Percentiles rank a stretch among this genome's conserved stretches.
Evolutionary conservation across 352 stramenopile species (phyloP).

Genomic region (Pythium pyrilobum): DNA sequence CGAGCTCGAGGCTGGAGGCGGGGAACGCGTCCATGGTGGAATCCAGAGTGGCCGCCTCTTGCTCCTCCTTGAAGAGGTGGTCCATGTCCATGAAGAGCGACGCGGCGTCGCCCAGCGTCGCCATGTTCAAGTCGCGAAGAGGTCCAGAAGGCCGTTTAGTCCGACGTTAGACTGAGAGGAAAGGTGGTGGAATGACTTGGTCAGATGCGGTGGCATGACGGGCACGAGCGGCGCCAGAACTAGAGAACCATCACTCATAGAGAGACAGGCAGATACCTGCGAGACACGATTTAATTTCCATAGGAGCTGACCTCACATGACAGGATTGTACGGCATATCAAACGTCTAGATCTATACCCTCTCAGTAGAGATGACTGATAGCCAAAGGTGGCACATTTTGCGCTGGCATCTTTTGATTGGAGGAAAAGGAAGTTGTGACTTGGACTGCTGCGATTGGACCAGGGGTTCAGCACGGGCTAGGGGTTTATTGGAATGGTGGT

Average conservation of each 20-base stretch:
- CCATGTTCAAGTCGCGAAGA: background rate
- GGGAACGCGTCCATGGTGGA: slow-evolving; percentile 12
- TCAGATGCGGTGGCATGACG: too few relatives aligned
- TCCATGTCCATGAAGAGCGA: slow-evolving; percentile 42
- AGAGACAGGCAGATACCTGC: background rate
- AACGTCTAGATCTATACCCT: slow-evolving; percentile 5
- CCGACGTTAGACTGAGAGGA: too few relatives aligned
- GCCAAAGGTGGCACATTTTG: slow-evolving; percentile 18
- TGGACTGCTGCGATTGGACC: slow-evolving; percentile 19
- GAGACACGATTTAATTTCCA: too few relatives aligned
- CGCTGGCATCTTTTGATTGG: slow-evolving; percentile 54
- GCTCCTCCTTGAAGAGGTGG: slow-evolving; percentile 32
- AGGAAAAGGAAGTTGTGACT: slow-evolving; percentile 21
- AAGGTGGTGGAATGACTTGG: too few relatives aligned
- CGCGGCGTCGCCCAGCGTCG: slow-evolving; percentile 11
- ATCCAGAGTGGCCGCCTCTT: slow-evolving; percentile 27
- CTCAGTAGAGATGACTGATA: background rate
- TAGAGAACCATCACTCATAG: too few relatives aligned
- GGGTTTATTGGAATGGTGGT: slow-evolving; percentile 13
- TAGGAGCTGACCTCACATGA: too few relatives aligned
- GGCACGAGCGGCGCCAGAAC: too few relatives aligned
- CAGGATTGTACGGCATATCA: too few relatives aligned
- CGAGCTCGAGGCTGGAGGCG: slow-evolving; percentile 17
- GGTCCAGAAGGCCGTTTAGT: too few relatives aligned
- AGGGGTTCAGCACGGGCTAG: background rate